Percentiles rank a stretch among this genome's conserved stretches.
These are phyloP conservation scores for Martiniozyma asiatica DNA, from an alignment of 1,139 yeast genomes.

Conservation along the genomic window DNA sequence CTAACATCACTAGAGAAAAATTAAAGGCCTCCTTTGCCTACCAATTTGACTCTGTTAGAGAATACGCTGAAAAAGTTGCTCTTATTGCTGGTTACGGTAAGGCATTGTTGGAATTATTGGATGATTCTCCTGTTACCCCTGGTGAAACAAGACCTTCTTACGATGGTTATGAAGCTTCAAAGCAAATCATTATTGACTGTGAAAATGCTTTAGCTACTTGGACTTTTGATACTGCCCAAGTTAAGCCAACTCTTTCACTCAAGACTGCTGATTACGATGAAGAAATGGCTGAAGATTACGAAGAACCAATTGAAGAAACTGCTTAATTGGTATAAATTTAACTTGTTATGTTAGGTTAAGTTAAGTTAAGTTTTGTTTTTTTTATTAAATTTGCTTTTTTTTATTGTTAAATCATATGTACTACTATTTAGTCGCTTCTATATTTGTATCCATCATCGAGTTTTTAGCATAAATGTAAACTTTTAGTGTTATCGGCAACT, in stretches of 20 bases:
- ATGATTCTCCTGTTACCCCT: conserved; percentile 95
- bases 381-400: background rate
- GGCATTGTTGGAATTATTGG: conserved; percentile 89
- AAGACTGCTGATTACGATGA: conserved; percentile 62
- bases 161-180: conserved; percentile 96
- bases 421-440: too few relatives aligned
- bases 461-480: too few relatives aligned
- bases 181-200: conserved; percentile 94
- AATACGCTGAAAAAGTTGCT: conserved; percentile 92
- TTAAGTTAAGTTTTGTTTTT: conserved; percentile 3
- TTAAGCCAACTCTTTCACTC: conserved; percentile 19
- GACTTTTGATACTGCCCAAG: conserved; percentile 80
- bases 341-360: too few relatives aligned
- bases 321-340: conserved; percentile 14
- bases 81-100: conserved; percentile 98
- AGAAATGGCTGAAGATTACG: conserved; percentile 25
- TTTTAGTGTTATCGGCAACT: too few relatives aligned
- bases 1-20: conserved; percentile 96
- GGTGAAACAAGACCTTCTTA: conserved; percentile 98
- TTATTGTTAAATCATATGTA: too few relatives aligned
- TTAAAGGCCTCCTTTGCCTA: conserved; percentile 94
- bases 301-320: conserved; percentile 14
- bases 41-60: conserved; percentile 93
- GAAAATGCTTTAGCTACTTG: conserved; percentile 92
- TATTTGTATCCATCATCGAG: too few relatives aligned